A percentile compares a stretch with the other conserved stretches of the same genome.
Conservation (phyloP, 2,329 filamentous ascomycete species). For the Colletotrichum higginsianum region DNA sequence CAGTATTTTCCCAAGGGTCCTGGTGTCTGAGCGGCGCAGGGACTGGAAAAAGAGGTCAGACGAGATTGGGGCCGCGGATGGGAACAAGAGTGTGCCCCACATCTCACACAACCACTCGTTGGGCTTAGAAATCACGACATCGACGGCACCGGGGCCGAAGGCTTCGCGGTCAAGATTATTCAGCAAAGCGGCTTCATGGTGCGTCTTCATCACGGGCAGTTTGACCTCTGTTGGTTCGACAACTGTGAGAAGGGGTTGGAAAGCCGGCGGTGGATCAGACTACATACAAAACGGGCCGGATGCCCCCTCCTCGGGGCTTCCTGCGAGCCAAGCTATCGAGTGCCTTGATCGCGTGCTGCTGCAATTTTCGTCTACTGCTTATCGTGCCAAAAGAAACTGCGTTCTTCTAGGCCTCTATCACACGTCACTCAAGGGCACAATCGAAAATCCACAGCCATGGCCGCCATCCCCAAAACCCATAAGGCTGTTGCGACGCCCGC, state of each 20-base stretch:
- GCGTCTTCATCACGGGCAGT: neutral
- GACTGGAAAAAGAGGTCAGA: neutral
- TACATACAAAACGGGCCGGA: neutral
- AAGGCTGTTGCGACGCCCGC: conserved; percentile 46
- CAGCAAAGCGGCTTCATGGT: conserved; percentile 1
- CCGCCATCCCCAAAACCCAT: conserved; percentile 47
- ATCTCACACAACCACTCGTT: neutral
- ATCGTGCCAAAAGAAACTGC: no score
- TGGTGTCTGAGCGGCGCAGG: neutral
- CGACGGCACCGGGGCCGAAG: conserved; percentile 18
- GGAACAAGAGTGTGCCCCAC: neutral
- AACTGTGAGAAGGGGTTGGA: neutral
- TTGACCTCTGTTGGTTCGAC: neutral
- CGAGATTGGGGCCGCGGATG: neutral
- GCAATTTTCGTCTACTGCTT: no score
- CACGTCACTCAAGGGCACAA: neutral
- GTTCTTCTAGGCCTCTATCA: no score
- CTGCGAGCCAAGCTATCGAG: neutral
- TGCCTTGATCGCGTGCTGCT: no score
- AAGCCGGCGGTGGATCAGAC: neutral
- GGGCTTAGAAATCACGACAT: conserved; percentile 40
- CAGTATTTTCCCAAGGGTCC: neutral
- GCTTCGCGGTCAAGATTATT: conserved; percentile 23
- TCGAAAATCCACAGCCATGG: conserved; percentile 12
- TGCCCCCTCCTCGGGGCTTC: neutral